Conservation (phyloP, 345 rosid species). For the Limnanthes douglasii region DNA sequence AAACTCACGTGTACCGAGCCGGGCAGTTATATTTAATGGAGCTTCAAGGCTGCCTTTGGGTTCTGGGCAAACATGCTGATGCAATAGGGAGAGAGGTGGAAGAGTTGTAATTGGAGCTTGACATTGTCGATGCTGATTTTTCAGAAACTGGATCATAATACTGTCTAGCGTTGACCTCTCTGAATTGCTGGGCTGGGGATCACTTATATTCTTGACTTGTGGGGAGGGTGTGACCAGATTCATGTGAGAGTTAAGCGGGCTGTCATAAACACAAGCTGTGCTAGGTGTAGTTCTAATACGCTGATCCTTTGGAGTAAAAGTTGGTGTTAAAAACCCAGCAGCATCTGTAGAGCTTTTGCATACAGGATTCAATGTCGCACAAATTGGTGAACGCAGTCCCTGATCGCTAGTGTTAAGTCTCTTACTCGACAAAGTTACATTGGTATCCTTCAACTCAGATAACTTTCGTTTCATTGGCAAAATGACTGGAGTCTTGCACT, state of each 20-base stretch:
- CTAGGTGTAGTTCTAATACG: constrained; percentile 24
- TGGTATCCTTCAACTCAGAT: constrained; percentile 52
- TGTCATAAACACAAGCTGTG: constrained; percentile 34
- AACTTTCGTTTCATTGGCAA: constrained; percentile 71
- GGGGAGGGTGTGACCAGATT: constrained; percentile 29
- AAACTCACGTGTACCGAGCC: constrained; percentile 78
- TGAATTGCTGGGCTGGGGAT: constrained; percentile 39
- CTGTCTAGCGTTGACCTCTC: constrained; percentile 80
- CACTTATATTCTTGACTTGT: constrained; percentile 35
- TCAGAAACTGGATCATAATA: constrained; percentile 82
- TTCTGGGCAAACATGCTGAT: constrained; percentile 94
- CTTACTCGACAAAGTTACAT: constrained; percentile 39
- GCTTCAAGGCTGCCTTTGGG: constrained; percentile 89
- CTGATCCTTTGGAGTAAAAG: constrained; percentile 23
- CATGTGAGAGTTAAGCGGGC: constrained; percentile 23
- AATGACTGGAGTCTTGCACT: constrained; percentile 50
- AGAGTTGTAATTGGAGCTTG: constrained; percentile 97
- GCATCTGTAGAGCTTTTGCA: constrained; percentile 34
- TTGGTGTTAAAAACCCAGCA: constrained; percentile 44
- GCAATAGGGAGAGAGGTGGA: constrained; percentile 88
- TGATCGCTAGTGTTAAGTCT: constrained; percentile 52
- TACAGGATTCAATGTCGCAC: constrained; percentile 31
- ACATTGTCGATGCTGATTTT: constrained; percentile 98
- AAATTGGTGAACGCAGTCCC: constrained; percentile 51
- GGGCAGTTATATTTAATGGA: constrained; percentile 72